phyloP scores from a whole-genome alignment of 371 early-diverging fungal genomes.

The Mortierella sp. region DNA sequence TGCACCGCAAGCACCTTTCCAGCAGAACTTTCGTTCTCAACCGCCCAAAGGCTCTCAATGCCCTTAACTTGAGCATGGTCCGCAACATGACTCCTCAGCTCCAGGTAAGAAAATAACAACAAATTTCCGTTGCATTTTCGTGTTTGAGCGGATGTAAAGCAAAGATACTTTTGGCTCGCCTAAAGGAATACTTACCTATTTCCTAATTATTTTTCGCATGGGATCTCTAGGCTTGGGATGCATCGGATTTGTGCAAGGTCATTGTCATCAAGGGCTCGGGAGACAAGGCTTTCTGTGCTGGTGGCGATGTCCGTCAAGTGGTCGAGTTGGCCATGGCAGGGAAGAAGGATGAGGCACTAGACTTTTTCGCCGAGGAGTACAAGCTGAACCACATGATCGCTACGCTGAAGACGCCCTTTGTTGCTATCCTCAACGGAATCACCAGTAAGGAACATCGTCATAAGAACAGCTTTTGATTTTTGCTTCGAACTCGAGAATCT shows the following conservation, averaged over 20 bases:
- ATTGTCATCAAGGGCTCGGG: constrained; percentile 85
- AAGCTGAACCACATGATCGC: constrained; percentile 90
- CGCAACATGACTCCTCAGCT: constrained; percentile 84
- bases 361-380: constrained; percentile 94
- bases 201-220: neutral
- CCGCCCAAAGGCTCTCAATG: constrained; percentile 89
- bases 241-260: constrained; percentile 88
- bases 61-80: constrained; percentile 91
- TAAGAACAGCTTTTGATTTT: neutral
- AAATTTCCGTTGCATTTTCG: too few species aligned
- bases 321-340: constrained; percentile 37
- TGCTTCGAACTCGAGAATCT: neutral
- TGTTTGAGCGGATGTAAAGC: too few species aligned
- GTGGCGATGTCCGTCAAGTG: constrained; percentile 91
- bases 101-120: too few species aligned
- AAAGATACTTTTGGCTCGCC: too few species aligned
- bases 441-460: constrained; percentile 73
- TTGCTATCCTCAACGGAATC: constrained; percentile 92
- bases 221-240: constrained; percentile 82
- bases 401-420: constrained; percentile 86
- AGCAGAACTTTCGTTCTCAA: constrained; percentile 89
- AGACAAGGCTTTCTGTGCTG: constrained; percentile 93
- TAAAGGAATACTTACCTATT: too few species aligned
- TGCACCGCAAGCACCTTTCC: constrained; percentile 75
- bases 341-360: constrained; percentile 65